Base-by-base conservation (phyloP, 2,329 filamentous ascomycete genomes). In the Neofusicoccum umdonicola region DNA sequence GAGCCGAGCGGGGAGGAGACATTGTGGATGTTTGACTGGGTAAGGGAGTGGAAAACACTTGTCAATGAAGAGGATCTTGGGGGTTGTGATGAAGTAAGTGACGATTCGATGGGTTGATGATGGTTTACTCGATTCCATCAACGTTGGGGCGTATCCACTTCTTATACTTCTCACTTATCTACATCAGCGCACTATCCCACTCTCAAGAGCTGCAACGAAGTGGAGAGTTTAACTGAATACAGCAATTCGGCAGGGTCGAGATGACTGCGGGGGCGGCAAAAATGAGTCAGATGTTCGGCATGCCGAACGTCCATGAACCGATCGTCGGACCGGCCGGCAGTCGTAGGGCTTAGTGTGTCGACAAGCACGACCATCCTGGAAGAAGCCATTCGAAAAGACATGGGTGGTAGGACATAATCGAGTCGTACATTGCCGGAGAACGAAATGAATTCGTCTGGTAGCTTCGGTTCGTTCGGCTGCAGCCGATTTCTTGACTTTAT, bases 281-380 rank as follows among this genome's bases (percentile, higher is more conserved):
- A 45, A 31, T 44, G 54, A 58, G 54, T 58, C 54, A 58, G 54
- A 41, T 41, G 6, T 45, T 58, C 54, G 54, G 54, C 54, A 58
- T 58, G 41, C 54, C 54, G 54, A 58, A 45, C 13, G 41, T 11
- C 31, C 39, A 45, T n/a, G 27, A 45, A 27, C 54, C 54, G 54
- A n/a, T 34, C 13, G 39, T 45, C 54, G 54, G 54, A 58, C 22
- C 54, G 54, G 54, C 39, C 54, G 54, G 54, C 54, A 58, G 15
- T 19, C 37, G 54, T 58, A 44, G 54, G 39, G 48, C 48, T 41
- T 58, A 44, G 54, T 58, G 54, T 12, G 8, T 17, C 15, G 19
- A 11, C 22, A 5, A 42, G 37, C 22, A 27, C 22, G 22, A n/a
- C 15, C 39, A 34, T 31, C 11, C 15, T 13, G 15, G 15, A 9